phyloP scores from a whole-genome alignment of 305 asterid species.

The Fraxinus sp. region DNA sequence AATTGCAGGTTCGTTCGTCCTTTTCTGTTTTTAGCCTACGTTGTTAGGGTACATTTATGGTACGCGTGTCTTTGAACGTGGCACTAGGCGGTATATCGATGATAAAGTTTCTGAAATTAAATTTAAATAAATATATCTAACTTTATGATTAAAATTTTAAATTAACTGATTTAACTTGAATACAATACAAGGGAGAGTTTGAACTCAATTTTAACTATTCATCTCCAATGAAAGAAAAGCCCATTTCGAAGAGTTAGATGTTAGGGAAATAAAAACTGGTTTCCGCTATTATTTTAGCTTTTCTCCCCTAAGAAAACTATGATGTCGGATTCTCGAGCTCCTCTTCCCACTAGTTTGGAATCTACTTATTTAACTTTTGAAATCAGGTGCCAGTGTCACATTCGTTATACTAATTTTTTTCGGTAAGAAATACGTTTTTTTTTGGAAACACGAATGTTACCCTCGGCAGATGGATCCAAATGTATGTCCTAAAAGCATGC shows the following conservation, averaged over 20 bases:
- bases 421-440: background rate
- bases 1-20: constrained; percentile 58
- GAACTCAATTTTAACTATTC: background rate
- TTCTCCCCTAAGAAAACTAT: too few relatives aligned
- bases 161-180: background rate
- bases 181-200: background rate
- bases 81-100: background rate
- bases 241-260: too few relatives aligned
- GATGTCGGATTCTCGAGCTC: background rate
- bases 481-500: background rate
- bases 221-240: too few relatives aligned
- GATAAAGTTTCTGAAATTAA: background rate
- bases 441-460: background rate
- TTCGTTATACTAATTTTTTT: background rate
- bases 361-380: background rate
- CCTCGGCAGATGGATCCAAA: background rate
- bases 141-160: too few relatives aligned
- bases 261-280: too few relatives aligned
- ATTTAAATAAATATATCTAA: background rate
- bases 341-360: background rate
- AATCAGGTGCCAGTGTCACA: background rate
- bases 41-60: background rate
- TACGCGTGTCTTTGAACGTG: background rate
- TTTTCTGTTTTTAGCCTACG: background rate
- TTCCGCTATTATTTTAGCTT: too few relatives aligned